Conservation (phyloP, 805 yeast species). For the Sugiyamaella boreocaroliniensis region DNA sequence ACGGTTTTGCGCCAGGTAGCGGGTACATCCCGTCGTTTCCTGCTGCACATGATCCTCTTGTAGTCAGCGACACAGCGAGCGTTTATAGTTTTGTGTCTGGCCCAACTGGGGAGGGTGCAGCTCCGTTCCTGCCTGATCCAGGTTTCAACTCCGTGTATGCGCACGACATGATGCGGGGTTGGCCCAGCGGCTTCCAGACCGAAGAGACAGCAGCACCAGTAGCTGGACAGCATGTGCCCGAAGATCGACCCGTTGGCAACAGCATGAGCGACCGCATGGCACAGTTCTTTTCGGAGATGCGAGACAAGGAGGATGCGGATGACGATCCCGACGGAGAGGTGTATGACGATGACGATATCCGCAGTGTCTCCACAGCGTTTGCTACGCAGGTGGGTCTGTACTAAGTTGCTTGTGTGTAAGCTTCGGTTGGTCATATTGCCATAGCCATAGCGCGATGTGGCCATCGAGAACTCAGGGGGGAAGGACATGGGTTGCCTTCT, state of each 20-base stretch:
- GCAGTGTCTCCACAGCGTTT: slow-evolving; percentile 19
- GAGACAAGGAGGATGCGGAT: slow-evolving; percentile 14
- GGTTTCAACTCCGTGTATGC: background rate
- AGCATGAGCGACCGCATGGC: slow-evolving; percentile 21
- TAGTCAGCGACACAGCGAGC: slow-evolving; percentile 3
- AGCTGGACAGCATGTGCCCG: background rate
- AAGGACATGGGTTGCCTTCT: background rate
- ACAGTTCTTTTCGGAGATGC: slow-evolving; percentile 6
- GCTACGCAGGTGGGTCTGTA: slow-evolving; percentile 21
- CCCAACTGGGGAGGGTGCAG: background rate
- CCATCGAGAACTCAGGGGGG: background rate
- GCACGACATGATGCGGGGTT: background rate
- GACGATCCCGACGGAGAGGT: slow-evolving; percentile 25
- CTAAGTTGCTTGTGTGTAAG: slow-evolving; percentile 1
- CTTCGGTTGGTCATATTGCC: too few relatives aligned
- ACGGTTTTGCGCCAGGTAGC: background rate
- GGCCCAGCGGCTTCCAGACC: background rate
- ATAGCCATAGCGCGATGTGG: background rate
- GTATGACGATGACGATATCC: slow-evolving; percentile 21
- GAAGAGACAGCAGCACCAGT: background rate
- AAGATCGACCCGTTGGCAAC: slow-evolving; percentile 13
- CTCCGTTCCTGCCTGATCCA: background rate
- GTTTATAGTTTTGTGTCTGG: background rate
- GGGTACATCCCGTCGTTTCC: background rate
- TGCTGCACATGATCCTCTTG: background rate